phyloP scores from a whole-genome alignment of 495 filamentous ascomycete species.

The Penicillium paradoxum region DNA sequence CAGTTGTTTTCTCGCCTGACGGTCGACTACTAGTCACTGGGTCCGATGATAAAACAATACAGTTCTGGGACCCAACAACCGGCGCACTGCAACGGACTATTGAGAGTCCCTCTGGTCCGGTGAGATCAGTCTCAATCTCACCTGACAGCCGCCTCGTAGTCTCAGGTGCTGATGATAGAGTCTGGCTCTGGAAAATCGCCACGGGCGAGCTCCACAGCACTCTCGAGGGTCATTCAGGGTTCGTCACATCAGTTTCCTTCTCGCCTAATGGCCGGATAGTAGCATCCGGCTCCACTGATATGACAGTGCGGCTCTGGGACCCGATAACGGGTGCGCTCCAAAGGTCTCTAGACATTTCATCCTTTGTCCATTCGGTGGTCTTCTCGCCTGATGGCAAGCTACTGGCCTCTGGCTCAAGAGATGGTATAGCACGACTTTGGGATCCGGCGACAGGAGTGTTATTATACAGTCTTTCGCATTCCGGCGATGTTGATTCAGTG shows the following conservation, averaged over 20 bases:
- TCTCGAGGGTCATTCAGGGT: conserved; percentile 1
- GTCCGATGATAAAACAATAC: conserved; percentile 2
- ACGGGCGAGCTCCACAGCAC: not conserved
- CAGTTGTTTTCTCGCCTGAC: conserved; percentile 9
- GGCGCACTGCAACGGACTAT: conserved; percentile 3
- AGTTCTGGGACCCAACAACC: conserved; percentile 25
- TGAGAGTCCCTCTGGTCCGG: not conserved
- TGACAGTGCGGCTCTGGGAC: conserved; percentile 9
- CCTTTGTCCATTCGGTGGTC: conserved; percentile 7
- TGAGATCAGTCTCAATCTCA: not conserved
- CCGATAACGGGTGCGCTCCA: conserved; percentile 1
- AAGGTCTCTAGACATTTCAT: conserved; percentile 16
- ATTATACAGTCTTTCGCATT: conserved; percentile 14
- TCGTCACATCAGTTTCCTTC: not conserved
- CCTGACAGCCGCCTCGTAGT: not conserved
- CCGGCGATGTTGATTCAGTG: too few species aligned
- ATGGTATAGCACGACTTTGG: not conserved
- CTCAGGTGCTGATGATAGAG: not conserved
- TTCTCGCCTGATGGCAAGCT: conserved; percentile 25
- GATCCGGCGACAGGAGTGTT: not conserved
- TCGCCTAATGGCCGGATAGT: not conserved
- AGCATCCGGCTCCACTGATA: not conserved
- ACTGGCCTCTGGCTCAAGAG: conserved; percentile 16
- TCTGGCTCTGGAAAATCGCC: conserved; percentile 5
- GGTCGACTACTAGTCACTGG: conserved; percentile 11